Evolutionary conservation across 306 rosid species (phyloP).

Genomic region (Cicer chorassanicum): DNA sequence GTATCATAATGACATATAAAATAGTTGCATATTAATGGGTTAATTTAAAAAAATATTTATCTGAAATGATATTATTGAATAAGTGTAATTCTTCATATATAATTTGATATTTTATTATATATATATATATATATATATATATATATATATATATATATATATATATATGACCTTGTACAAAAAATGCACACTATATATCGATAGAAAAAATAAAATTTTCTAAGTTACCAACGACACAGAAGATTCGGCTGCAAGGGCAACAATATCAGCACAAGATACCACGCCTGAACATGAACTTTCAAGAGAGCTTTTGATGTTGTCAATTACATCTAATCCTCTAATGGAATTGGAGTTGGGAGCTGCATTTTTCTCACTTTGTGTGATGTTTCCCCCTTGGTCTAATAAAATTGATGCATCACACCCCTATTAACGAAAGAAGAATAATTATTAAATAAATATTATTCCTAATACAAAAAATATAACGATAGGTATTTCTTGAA

Average conservation of each 20-base stretch:
- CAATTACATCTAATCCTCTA: slow-evolving; percentile 64
- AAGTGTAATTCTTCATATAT: no score
- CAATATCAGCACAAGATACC: slow-evolving; percentile 81
- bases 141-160: no score
- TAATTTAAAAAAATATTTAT: no score
- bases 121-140: no score
- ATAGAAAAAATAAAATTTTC: no score
- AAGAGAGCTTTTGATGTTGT: slow-evolving; percentile 63
- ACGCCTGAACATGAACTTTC: slow-evolving; percentile 68
- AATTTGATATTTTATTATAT: no score
- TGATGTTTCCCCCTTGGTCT: slow-evolving; percentile 58
- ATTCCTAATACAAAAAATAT: neutral
- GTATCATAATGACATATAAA: no score
- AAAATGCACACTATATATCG: no score
- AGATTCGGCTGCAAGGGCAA: slow-evolving; percentile 71
- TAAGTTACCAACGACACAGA: slow-evolving; percentile 60
- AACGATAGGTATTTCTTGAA: neutral
- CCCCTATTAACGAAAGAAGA: slow-evolving; percentile 49
- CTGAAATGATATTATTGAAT: no score
- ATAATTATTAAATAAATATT: neutral
- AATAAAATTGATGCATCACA: slow-evolving; percentile 77
- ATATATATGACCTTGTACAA: no score
- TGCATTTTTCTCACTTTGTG: slow-evolving; percentile 73
- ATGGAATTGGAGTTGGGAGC: slow-evolving; percentile 54
- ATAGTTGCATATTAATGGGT: no score